These are phyloP conservation scores for Pyronema omphalodes DNA, from an alignment of 495 filamentous ascomycete species.

Conservation along the genomic window DNA sequence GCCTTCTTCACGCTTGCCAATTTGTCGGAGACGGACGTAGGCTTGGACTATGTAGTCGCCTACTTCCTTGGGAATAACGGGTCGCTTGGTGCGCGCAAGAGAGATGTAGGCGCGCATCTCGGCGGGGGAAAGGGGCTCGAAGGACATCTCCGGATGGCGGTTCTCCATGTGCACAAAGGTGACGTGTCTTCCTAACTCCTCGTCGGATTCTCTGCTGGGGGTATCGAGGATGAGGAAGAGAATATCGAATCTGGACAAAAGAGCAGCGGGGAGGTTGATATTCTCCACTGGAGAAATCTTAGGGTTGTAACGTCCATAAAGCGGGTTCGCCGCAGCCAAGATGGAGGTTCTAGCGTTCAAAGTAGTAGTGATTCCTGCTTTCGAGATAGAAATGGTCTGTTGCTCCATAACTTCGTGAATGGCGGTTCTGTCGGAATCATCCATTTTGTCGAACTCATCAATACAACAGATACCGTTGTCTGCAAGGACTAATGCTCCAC, in stretches of 20 bases:
- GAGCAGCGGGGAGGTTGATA: conserved; percentile 89
- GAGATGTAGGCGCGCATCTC: conserved; percentile 94
- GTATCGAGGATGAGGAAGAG: conserved; percentile 93
- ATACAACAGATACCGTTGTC: conserved; percentile 99
- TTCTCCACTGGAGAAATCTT: conserved; percentile 92
- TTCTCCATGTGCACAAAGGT: conserved; percentile 96
- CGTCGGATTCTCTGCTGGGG: conserved; percentile 69
- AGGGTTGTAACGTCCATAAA: conserved; percentile 96
- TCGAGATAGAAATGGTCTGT: conserved; percentile 96
- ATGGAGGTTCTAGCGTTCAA: conserved; percentile 94
- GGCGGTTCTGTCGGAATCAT: conserved; percentile 84
- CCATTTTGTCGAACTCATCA: conserved; percentile 99
- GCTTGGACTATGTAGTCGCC: conserved; percentile 93
- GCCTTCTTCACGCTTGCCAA: conserved; percentile 74
- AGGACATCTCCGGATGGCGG: conserved; percentile 59
- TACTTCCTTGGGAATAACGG: conserved; percentile 60
- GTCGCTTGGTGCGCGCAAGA: conserved; percentile 72
- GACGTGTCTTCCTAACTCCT: conserved; percentile 87
- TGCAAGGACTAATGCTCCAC: conserved; percentile 83
- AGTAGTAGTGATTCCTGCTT: conserved; percentile 90
- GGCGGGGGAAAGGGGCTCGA: conserved; percentile 48
- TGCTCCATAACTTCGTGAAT: conserved; percentile 99
- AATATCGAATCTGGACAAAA: conserved; percentile 91
- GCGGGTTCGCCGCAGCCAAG: conserved; percentile 90
- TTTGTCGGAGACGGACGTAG: conserved; percentile 78